These are phyloP conservation scores for Sugiyamaella chiloensis DNA, from an alignment of 805 yeast genomes.

Conservation along the genomic window DNA sequence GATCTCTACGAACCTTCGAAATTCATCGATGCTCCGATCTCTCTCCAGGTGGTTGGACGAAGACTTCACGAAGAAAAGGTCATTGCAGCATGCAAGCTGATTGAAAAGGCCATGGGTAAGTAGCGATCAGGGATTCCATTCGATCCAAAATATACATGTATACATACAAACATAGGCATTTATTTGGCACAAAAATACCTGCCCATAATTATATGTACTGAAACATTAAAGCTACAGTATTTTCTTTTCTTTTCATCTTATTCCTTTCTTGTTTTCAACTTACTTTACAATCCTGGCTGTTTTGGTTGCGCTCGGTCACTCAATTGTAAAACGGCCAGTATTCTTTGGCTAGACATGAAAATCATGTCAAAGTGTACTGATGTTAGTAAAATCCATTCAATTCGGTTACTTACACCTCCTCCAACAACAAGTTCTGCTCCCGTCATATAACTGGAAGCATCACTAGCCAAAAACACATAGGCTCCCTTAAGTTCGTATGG, in stretches of 20 bases:
- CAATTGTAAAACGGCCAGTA: too few relatives aligned
- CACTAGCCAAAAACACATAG: slow-evolving; percentile 64
- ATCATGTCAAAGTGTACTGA: neutral
- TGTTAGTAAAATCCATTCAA: neutral
- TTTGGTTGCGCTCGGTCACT: too few relatives aligned
- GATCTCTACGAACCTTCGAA: slow-evolving; percentile 49
- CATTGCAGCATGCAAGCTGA: slow-evolving; percentile 44
- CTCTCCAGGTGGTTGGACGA: slow-evolving; percentile 62
- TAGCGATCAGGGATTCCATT: too few relatives aligned
- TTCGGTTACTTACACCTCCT: slow-evolving; percentile 48
- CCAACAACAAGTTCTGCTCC: slow-evolving; percentile 78
- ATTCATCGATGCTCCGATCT: slow-evolving; percentile 58
- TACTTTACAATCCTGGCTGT: too few relatives aligned
- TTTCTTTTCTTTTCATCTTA: too few relatives aligned
- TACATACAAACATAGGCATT: neutral
- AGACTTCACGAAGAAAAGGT: slow-evolving; percentile 62
- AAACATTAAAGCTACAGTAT: too few relatives aligned
- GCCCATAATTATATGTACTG: too few relatives aligned
- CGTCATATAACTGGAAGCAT: slow-evolving; percentile 72
- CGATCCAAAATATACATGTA: neutral
- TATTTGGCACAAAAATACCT: too few relatives aligned
- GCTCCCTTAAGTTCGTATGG: slow-evolving; percentile 79
- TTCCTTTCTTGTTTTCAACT: too few relatives aligned
- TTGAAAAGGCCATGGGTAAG: slow-evolving; percentile 34
- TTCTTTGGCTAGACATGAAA: too few relatives aligned